phyloP scores from a whole-genome alignment of 306 rosid species.

The Glycine tomentella region DNA sequence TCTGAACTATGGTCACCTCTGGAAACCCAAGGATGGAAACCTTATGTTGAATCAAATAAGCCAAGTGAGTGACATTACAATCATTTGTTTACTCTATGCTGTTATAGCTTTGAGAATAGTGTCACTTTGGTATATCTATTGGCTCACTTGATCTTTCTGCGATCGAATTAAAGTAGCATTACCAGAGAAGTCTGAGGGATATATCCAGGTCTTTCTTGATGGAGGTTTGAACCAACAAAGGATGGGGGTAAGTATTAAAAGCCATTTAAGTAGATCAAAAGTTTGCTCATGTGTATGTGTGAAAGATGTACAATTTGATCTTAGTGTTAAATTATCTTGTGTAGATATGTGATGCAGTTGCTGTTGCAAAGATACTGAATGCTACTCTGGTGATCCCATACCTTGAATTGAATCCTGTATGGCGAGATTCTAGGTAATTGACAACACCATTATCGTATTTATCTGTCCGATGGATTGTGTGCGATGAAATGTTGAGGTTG shows the following conservation, averaged over 20 bases:
- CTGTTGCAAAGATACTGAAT: slow-evolving; percentile 90
- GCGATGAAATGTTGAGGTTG: slow-evolving; percentile 36
- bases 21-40: slow-evolving; percentile 73
- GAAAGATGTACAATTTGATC: slow-evolving; percentile 5
- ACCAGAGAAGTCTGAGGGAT: slow-evolving; percentile 82
- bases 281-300: slow-evolving; percentile 18
- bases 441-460: slow-evolving; percentile 24
- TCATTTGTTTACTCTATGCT: neutral
- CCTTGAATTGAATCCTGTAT: slow-evolving; percentile 94
- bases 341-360: slow-evolving; percentile 99
- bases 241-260: slow-evolving; percentile 87
- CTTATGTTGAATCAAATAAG: slow-evolving; percentile 61
- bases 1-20: slow-evolving; percentile 79
- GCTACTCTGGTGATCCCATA: slow-evolving; percentile 95
- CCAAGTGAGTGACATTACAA: slow-evolving; percentile 63
- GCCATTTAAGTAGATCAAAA: neutral
- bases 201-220: slow-evolving; percentile 92
- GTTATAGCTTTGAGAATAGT: slow-evolving; percentile 7
- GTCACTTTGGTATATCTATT: slow-evolving; percentile 26
- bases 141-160: slow-evolving; percentile 37
- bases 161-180: slow-evolving; percentile 66
- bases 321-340: slow-evolving; percentile 40
- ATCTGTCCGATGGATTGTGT: slow-evolving; percentile 36
- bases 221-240: slow-evolving; percentile 99
- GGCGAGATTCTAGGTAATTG: slow-evolving; percentile 88